Base-by-base conservation (phyloP, 2,329 filamentous ascomycete species). In the Drechmeria coniospora region DNA sequence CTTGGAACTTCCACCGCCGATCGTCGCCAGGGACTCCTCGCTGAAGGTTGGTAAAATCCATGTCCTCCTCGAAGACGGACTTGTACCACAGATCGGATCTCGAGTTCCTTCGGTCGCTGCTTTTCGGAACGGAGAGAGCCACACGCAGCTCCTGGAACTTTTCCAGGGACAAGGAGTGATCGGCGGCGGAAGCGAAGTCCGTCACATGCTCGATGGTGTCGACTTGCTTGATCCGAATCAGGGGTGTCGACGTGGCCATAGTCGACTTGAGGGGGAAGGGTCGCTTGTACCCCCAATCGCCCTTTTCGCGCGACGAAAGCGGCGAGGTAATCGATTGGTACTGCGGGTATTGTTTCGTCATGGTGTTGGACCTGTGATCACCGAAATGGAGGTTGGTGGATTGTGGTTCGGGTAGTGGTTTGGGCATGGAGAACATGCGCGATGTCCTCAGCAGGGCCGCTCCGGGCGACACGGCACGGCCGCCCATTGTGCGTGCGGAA, bases 201-300 rank as follows among this genome's bases (percentile, higher is more conserved):
- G 86, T 93, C 40, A 94, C 67, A 49, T 84, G 79, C 54, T 94
- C 84, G 41, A 74, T 68, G 2, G 82, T 80, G 58, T 95, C 87
- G 37, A 92, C 66, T 34, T 78, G 68, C 43, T 73, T 74, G 40
- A 95, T 57, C 37, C 81, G 72, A 29, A 93, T 68, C 27, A 80
- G 62, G 8, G 84, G 80, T n/a, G 74, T 75, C 6, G 75, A 72
- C 6, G 73, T 74, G 29, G 71, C 70, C 13, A 73, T 69, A 5
- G 82, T 86, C 3, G 78, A 74, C 49, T 77, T 77, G 7, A 77
- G 56, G 2, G 87, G 87, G 5, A 95, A 61, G 1, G 83, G 65
- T 30, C 87, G 66, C 59, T 95, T 95, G 42, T 94, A 60, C 10
- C 87, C 87, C 86, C 87, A 95, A 46, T 95, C 87, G 20, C 87